phyloP scores from a whole-genome alignment of 208 protist species.

The Wallacemonas rigidus region DNA sequence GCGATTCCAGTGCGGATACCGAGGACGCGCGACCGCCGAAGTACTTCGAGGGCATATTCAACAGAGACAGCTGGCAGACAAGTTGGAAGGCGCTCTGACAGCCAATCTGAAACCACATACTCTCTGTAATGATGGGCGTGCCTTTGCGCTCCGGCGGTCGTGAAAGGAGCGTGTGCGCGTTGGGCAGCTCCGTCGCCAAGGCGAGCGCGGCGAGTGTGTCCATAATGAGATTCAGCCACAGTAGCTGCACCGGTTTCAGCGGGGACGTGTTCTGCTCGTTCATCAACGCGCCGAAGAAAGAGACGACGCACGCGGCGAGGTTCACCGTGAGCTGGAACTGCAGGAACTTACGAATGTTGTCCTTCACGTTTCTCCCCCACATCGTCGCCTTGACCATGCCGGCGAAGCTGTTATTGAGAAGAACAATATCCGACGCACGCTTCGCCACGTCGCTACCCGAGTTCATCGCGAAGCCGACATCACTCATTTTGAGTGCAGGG shows the following conservation, averaged over 20 bases:
- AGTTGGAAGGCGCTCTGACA: conserved; percentile 84
- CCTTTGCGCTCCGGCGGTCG: conserved; percentile 80
- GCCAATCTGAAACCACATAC: conserved; percentile 93
- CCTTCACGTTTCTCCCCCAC: conserved; percentile 98
- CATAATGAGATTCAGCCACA: conserved; percentile 96
- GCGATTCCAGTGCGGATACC: background rate
- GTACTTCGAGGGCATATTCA: conserved; percentile 21
- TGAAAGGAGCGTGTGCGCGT: conserved; percentile 59
- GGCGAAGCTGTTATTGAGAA: conserved; percentile 98
- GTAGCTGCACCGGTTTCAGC: conserved; percentile 91
- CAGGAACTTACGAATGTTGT: conserved; percentile 98
- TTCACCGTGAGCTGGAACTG: conserved; percentile 99
- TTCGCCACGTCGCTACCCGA: conserved; percentile 94
- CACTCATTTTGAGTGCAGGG: conserved; percentile 97
- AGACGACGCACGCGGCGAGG: conserved; percentile 87
- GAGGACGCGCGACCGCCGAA: conserved; percentile 33
- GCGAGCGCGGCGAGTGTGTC: conserved; percentile 92
- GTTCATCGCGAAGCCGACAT: conserved; percentile 98
- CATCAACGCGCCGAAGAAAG: conserved; percentile 91
- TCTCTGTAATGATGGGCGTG: conserved; percentile 80
- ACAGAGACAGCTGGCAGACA: conserved; percentile 56
- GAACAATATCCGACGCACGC: conserved; percentile 94
- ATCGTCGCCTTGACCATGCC: conserved; percentile 97
- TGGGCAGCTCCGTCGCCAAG: conserved; percentile 90
- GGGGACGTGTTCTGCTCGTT: conserved; percentile 78